Percentiles rank a stretch among this genome's conserved stretches.
Conservation (phyloP, 495 filamentous ascomycete species). For the Talaromyces stipitatus region DNA sequence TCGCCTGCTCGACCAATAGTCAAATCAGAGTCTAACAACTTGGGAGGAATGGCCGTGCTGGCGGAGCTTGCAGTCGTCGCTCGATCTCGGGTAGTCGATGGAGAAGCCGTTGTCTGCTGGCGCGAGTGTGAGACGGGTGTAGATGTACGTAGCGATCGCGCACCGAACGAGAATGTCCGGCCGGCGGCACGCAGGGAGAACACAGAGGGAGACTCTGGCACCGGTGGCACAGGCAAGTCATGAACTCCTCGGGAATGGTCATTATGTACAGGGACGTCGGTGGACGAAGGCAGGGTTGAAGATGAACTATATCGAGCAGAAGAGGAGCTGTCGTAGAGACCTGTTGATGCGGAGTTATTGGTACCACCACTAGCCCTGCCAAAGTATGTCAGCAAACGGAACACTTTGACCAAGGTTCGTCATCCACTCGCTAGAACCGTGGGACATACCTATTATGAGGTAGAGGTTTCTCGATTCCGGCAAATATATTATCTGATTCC, state of each 20-base stretch:
- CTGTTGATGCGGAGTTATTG: constrained; percentile 53
- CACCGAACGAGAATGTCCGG: constrained; percentile 66
- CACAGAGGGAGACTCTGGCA: constrained; percentile 41
- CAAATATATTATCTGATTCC: constrained; percentile 43
- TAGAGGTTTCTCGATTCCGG: constrained; percentile 24
- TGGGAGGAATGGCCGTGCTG: constrained; percentile 65
- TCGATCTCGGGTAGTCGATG: constrained; percentile 34
- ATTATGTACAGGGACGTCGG: constrained; percentile 50
- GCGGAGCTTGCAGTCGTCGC: constrained; percentile 49
- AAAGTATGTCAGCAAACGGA: not conserved
- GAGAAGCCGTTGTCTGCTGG: constrained; percentile 22
- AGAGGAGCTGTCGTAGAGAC: constrained; percentile 49
- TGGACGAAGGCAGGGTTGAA: constrained; percentile 66
- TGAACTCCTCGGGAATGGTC: constrained; percentile 44
- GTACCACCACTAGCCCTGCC: constrained; percentile 56
- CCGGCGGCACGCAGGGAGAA: constrained; percentile 57
- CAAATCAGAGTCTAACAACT: constrained; percentile 53
- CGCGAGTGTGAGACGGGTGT: constrained; percentile 37
- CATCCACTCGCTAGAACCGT: not conserved
- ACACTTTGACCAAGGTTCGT: constrained; percentile 8
- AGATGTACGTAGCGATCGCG: constrained; percentile 22
- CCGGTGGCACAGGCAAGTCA: constrained; percentile 47
- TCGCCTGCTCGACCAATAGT: constrained; percentile 25
- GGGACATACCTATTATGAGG: constrained; percentile 34
- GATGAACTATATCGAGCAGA: constrained; percentile 61